Percentiles rank a stretch among this genome's conserved stretches.
Evolutionary conservation across 177 flowering plant species (phyloP).

Genomic region (Vitis hybrid): DNA sequence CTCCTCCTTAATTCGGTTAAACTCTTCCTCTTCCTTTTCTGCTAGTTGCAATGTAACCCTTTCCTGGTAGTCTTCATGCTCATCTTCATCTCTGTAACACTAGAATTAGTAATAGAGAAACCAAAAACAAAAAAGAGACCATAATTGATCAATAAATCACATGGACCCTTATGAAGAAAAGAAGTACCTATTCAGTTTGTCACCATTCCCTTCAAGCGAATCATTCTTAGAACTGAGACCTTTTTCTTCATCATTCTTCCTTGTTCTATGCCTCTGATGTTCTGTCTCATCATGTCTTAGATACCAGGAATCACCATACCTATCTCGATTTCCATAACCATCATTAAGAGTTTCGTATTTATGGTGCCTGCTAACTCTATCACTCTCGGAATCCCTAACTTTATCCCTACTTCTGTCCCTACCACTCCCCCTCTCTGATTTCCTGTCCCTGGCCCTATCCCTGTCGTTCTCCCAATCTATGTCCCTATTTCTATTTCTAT

Average conservation of each 20-base stretch:
- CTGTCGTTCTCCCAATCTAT: constrained; percentile 26
- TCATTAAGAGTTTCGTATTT: constrained; percentile 26
- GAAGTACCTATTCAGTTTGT: constrained; percentile 32
- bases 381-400: constrained; percentile 27
- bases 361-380: constrained; percentile 21
- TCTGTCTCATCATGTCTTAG: constrained; percentile 32
- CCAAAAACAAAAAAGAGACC: neutral
- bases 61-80: constrained; percentile 65
- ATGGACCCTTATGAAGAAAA: neutral
- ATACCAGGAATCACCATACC: constrained; percentile 34
- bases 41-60: constrained; percentile 52
- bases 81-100: constrained; percentile 54
- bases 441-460: constrained; percentile 9
- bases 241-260: constrained; percentile 23
- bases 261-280: constrained; percentile 22
- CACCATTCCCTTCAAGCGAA: constrained; percentile 17
- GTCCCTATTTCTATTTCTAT: constrained; percentile 26
- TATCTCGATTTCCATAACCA: constrained; percentile 28
- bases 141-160: neutral
- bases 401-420: constrained; percentile 25
- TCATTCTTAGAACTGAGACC: constrained; percentile 18
- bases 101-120: constrained; percentile 6
- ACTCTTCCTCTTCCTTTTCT: constrained; percentile 87
- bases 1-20: constrained; percentile 82
- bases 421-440: constrained; percentile 27